phyloP scores from a whole-genome alignment of 2,329 filamentous ascomycete genomes.

The Chaetomium sp. region DNA sequence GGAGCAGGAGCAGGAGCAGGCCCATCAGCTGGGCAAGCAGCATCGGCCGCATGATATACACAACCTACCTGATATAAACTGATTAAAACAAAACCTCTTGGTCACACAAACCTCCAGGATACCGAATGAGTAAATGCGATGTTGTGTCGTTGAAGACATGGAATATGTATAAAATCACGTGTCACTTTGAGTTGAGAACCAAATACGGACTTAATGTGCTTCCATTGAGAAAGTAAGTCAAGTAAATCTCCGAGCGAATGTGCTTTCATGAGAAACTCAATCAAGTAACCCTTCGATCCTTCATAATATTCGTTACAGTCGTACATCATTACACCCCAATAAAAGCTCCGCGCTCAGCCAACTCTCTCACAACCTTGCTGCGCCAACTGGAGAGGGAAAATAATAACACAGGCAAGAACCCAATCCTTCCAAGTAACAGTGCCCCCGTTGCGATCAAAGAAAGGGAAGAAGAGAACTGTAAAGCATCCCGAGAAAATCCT shows the following conservation, averaged over 20 bases:
- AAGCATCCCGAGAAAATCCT: not conserved
- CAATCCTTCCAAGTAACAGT: not conserved
- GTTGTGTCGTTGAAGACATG: too few relatives aligned
- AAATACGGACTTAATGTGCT: too few relatives aligned
- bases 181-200: too few relatives aligned
- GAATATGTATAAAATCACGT: too few relatives aligned
- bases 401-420: not conserved
- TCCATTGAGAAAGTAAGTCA: too few relatives aligned
- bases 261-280: too few relatives aligned
- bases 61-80: too few relatives aligned
- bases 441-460: not conserved
- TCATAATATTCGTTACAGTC: not conserved
- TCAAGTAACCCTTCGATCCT: too few relatives aligned
- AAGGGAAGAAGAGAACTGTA: not conserved
- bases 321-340: not conserved
- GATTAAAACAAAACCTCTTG: too few relatives aligned
- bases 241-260: too few relatives aligned
- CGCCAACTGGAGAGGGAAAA: not conserved
- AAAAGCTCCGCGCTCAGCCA: not conserved
- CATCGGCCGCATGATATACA: conserved; percentile 19
- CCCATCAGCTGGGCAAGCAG: not conserved
- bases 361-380: not conserved
- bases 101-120: too few relatives aligned
- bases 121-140: too few relatives aligned
- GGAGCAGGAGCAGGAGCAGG: not conserved